These are phyloP conservation scores for Vaccinium corymbosum DNA, from an alignment of 148 eudicot genomes.

Conservation along the genomic window DNA sequence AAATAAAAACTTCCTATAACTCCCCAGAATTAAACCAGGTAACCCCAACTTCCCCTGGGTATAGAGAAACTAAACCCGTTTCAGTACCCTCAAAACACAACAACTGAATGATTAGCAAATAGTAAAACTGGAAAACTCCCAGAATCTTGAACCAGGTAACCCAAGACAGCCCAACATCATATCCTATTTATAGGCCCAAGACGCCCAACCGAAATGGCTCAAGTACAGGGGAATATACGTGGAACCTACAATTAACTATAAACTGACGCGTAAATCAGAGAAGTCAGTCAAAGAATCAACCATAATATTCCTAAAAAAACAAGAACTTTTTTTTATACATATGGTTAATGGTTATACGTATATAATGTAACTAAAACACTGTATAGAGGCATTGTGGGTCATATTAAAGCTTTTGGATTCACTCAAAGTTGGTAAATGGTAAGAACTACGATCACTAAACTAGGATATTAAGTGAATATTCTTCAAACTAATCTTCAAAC, in stretches of 20 bases:
- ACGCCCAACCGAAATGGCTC: neutral
- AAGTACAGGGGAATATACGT: neutral
- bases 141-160: neutral
- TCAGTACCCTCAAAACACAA: neutral
- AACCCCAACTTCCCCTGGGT: neutral
- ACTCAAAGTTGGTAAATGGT: neutral
- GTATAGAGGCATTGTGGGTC: neutral
- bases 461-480: neutral
- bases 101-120: neutral
- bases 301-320: neutral
- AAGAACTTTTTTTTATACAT: no score
- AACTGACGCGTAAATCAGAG: slow-evolving; percentile 5
- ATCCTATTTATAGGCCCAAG: neutral
- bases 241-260: neutral
- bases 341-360: no score
- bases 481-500: neutral
- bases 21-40: neutral
- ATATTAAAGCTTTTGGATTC: neutral
- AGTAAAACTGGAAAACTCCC: neutral
- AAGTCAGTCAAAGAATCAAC: neutral
- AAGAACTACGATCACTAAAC: neutral
- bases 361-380: neutral
- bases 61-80: neutral
- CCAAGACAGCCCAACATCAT: neutral
- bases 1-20: neutral